Evolutionary conservation across 305 asterid species (phyloP).

Genomic region (Stenogyne calaminthoides): DNA sequence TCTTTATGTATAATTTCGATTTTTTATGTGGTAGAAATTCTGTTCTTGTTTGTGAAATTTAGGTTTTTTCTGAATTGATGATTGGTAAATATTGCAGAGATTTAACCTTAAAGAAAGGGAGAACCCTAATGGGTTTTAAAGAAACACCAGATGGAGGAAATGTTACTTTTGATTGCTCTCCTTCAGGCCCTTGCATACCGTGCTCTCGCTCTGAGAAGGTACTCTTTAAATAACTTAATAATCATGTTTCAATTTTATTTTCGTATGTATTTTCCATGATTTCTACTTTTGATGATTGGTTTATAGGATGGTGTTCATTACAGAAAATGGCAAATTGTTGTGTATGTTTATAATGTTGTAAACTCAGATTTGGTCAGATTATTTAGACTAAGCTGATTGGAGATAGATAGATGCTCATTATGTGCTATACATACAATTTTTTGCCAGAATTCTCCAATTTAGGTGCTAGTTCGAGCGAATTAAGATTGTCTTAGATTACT

Average conservation of each 20-base stretch:
- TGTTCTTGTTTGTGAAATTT: conserved; percentile 21
- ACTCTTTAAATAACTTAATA: background rate
- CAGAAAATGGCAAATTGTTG: background rate
- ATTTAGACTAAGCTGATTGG: background rate
- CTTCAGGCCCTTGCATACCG: conserved; percentile 93
- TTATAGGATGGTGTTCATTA: background rate
- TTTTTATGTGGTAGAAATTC: conserved; percentile 14
- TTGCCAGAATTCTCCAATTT: background rate
- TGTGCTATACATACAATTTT: background rate
- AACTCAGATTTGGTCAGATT: conserved; percentile 16
- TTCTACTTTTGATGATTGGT: conserved; percentile 13
- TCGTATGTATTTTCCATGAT: conserved; percentile 5
- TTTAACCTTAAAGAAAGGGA: conserved; percentile 36
- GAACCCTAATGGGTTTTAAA: conserved; percentile 66
- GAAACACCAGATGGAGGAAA: conserved; percentile 89
- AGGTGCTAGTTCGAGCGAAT: background rate
- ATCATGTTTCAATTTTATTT: conserved; percentile 17
- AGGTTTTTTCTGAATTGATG: conserved; percentile 11
- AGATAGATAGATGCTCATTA: background rate
- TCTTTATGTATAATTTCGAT: background rate
- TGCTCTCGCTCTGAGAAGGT: conserved; percentile 93
- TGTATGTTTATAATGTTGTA: background rate
- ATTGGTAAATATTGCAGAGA: conserved; percentile 30
- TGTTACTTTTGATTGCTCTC: conserved; percentile 82
- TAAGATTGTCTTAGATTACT: background rate